phyloP scores from a whole-genome alignment of 352 stramenopile species.

The Globisporangium radiosum region DNA sequence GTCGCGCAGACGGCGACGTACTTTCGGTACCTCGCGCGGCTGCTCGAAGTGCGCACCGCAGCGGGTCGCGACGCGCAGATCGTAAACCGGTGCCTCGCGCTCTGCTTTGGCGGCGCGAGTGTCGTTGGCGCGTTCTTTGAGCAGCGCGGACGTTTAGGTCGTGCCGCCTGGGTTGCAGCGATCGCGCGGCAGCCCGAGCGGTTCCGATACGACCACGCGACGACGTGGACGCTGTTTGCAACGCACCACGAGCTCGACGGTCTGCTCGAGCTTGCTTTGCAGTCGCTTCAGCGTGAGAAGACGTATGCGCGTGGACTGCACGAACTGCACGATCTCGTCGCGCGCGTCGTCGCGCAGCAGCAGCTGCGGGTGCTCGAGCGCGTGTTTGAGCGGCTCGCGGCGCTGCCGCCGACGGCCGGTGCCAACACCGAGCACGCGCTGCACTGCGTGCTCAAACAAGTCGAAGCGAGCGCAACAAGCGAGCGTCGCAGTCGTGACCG shows the following conservation, averaged over 20 bases:
- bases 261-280: slow-evolving; percentile 45
- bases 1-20: slow-evolving; percentile 53
- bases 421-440: slow-evolving; percentile 28
- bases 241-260: slow-evolving; percentile 34
- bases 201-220: slow-evolving; percentile 44
- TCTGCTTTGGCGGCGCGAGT: slow-evolving; percentile 46
- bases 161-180: slow-evolving; percentile 32
- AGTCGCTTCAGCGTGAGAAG: slow-evolving; percentile 22
- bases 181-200: slow-evolving; percentile 38
- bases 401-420: background rate
- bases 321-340: slow-evolving; percentile 41
- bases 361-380: slow-evolving; percentile 31
- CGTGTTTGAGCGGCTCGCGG: slow-evolving; percentile 30
- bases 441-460: slow-evolving; percentile 40
- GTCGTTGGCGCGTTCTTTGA: slow-evolving; percentile 54
- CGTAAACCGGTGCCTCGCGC: slow-evolving; percentile 52
- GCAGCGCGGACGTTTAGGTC: slow-evolving; percentile 17
- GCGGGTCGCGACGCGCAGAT: slow-evolving; percentile 40
- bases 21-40: slow-evolving; percentile 58
- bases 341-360: slow-evolving; percentile 33
- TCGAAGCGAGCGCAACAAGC: slow-evolving; percentile 28
- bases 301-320: slow-evolving; percentile 18
- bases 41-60: slow-evolving; percentile 39
- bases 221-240: slow-evolving; percentile 55
- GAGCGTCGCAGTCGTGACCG: slow-evolving; percentile 19